Percentiles rank a stretch among this genome's conserved stretches.
Conservation (phyloP, 2,329 filamentous ascomycete genomes). For the Fusarium nygamai region DNA sequence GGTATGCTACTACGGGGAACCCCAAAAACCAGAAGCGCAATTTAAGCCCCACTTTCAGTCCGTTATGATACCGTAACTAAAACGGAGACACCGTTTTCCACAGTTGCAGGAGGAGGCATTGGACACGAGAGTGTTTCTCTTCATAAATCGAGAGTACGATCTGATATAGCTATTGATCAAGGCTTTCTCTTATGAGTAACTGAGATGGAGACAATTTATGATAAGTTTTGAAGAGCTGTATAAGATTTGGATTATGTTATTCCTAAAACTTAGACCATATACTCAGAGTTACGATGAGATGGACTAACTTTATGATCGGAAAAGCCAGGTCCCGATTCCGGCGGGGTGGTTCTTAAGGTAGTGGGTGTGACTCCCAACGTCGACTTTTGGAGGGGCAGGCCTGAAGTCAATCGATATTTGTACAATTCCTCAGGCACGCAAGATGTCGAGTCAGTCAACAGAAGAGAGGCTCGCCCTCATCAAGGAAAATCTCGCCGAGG, state of each 20-base stretch:
- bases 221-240: background rate
- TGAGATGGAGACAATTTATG: background rate
- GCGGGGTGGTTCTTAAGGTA: background rate
- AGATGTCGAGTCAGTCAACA: conserved; percentile 17
- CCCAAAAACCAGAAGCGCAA: background rate
- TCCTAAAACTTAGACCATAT: background rate
- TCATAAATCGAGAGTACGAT: background rate
- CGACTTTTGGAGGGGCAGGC: conserved; percentile 15
- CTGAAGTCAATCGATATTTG: background rate
- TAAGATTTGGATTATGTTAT: background rate
- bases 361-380: background rate
- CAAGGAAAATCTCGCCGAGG: conserved; percentile 81
- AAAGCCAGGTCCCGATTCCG: conserved; percentile 8
- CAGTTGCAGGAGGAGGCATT: background rate
- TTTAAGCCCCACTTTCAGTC: background rate
- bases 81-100: background rate
- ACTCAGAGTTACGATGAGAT: background rate
- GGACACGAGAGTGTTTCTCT: background rate
- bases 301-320: background rate
- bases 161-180: too few species aligned
- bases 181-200: too few species aligned
- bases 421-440: background rate
- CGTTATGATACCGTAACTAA: background rate
- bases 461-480: conserved; percentile 78
- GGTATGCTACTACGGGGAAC: background rate